A percentile compares a stretch with the other conserved stretches of the same genome.
phyloP scores from a whole-genome alignment of 2,329 filamentous ascomycete genomes.

The Fusarium staphyleae region DNA sequence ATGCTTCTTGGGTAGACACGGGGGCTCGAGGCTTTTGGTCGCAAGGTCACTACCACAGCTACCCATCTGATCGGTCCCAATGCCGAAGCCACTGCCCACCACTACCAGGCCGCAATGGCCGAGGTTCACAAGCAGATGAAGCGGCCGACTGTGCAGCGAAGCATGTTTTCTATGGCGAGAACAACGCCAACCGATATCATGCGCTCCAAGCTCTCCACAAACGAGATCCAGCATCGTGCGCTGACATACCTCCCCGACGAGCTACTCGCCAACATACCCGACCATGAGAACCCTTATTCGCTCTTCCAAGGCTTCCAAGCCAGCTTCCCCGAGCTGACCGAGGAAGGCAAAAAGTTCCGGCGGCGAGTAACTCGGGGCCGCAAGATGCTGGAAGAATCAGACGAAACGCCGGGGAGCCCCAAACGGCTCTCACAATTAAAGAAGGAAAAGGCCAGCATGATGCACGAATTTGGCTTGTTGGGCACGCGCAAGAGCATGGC shows the following conservation, averaged over 20 bases:
- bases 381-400: slow-evolving; percentile 74
- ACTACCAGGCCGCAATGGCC: slow-evolving; percentile 87
- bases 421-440: slow-evolving; percentile 76
- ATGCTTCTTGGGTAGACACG: slow-evolving; percentile 66
- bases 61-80: slow-evolving; percentile 83
- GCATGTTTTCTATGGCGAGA: slow-evolving; percentile 88
- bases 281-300: slow-evolving; percentile 84
- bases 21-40: slow-evolving; percentile 88
- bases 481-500: slow-evolving; percentile 96
- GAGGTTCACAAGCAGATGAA: slow-evolving; percentile 90
- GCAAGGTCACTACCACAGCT: slow-evolving; percentile 94
- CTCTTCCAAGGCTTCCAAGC: slow-evolving; percentile 97
- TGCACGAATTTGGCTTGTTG: slow-evolving; percentile 90
- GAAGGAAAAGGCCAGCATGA: slow-evolving; percentile 79
- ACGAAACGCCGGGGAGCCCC: slow-evolving; percentile 62
- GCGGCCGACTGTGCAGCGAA: slow-evolving; percentile 82
- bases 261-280: slow-evolving; percentile 86
- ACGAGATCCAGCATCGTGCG: slow-evolving; percentile 93
- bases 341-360: slow-evolving; percentile 74
- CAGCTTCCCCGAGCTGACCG: slow-evolving; percentile 74
- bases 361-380: slow-evolving; percentile 76
- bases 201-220: slow-evolving; percentile 85
- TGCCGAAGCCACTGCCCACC: slow-evolving; percentile 59
- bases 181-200: slow-evolving; percentile 94
- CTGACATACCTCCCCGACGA: slow-evolving; percentile 89